A percentile compares a stretch with the other conserved stretches of the same genome.
These are phyloP conservation scores for Houttuynia cordata DNA, from an alignment of 164 flowering plant genomes.

Conservation along the genomic window DNA sequence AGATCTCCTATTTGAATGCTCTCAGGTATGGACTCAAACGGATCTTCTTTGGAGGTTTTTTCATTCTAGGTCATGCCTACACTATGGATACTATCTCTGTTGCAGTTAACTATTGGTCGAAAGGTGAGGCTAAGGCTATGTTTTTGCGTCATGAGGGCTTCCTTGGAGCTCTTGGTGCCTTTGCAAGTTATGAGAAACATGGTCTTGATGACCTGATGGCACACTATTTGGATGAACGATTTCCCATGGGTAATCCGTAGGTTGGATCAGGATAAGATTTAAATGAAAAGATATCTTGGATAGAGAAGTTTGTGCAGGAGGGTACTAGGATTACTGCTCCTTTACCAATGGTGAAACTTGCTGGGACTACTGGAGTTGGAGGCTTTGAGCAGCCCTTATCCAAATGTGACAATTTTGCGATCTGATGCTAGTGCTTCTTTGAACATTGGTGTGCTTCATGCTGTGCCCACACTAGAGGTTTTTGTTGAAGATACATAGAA, in stretches of 20 bases:
- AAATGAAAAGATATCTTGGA: slow-evolving; percentile 91
- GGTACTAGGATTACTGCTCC: slow-evolving; percentile 96
- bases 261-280: too few relatives aligned
- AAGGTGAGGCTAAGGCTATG: slow-evolving; percentile 84
- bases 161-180: slow-evolving; percentile 96
- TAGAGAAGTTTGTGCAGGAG: slow-evolving; percentile 90
- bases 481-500: too few relatives aligned
- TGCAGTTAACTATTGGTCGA: slow-evolving; percentile 95
- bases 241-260: too few relatives aligned
- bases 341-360: slow-evolving; percentile 79
- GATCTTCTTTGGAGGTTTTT: slow-evolving; percentile 97
- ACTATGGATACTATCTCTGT: slow-evolving; percentile 97
- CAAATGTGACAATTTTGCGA: slow-evolving; percentile 62
- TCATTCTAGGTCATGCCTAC: slow-evolving; percentile 93
- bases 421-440: slow-evolving; percentile 72
- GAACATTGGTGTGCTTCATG: slow-evolving; percentile 92
- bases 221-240: too few relatives aligned
- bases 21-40: slow-evolving; percentile 86
- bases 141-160: slow-evolving; percentile 97
- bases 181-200: slow-evolving; percentile 82
- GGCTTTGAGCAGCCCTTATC: slow-evolving; percentile 94
- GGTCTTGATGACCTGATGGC: too few relatives aligned
- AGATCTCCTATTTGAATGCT: slow-evolving; percentile 88
- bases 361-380: slow-evolving; percentile 93
- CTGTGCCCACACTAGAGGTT: slow-evolving; percentile 73